Conservation (phyloP, 1,284 basidiomycete species). For the Apiotrichum sp. region DNA sequence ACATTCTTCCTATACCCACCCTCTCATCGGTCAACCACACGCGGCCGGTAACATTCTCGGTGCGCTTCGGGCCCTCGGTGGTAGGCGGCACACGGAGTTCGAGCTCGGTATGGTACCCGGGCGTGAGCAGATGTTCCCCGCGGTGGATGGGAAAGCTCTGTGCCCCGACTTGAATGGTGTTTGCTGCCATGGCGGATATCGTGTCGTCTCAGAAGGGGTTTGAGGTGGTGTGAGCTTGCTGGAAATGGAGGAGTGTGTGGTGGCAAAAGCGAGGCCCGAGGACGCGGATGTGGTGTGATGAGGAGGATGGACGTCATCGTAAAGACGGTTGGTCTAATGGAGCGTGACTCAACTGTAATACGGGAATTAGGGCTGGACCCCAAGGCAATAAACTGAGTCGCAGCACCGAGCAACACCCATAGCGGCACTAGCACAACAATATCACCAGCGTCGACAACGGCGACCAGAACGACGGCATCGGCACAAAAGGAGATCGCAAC, state of each 20-base stretch:
- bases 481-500: no score
- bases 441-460: no score
- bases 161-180: conserved; percentile 9
- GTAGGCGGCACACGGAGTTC: conserved; percentile 39
- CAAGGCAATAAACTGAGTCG: no score
- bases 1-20: conserved; percentile 16
- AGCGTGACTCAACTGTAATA: no score
- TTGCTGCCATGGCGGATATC: conserved; percentile 12
- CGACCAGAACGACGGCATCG: no score
- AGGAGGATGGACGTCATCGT: no score
- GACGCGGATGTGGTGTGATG: no score
- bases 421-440: no score
- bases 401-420: no score
- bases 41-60: conserved; percentile 26
- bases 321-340: no score
- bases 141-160: conserved; percentile 9
- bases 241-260: neutral
- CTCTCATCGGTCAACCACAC: conserved; percentile 40
- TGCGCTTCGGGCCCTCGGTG: conserved; percentile 37
- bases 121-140: conserved; percentile 30
- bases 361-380: no score
- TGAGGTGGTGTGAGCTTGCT: neutral
- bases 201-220: neutral
- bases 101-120: conserved; percentile 28
- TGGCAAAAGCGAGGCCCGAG: neutral